Evolutionary conservation across 805 yeast species (phyloP), one percentile per base, ranked within the genome.

Genomic region (Debaryomyces prosopidis): DNA sequence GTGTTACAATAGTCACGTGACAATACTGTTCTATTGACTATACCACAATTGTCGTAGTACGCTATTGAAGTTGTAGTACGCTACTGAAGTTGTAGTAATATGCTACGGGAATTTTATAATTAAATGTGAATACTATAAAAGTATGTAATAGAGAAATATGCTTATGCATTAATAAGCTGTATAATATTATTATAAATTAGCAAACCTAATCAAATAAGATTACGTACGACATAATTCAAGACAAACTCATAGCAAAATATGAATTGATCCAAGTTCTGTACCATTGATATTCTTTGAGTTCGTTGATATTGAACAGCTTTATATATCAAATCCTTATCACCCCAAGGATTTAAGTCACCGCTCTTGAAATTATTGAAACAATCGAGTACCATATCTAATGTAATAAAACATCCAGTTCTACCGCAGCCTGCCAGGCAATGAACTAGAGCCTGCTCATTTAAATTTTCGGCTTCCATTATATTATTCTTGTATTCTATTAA

Each of bases 221-320:
- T 40, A 33, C 46, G 48, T 2, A 47, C 40, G 14, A 59, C 48
- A 43, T 62, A 66, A 36, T 57, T 44, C 14, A 66, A 44, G n/a
- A 79, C 59, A 10, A 81, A 70, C 49, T 89, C 94, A 62, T 89
- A 88, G 61, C 92, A 84, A 49, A 83, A 75, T 17, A 85, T 71
- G 53, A 78, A 87, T 63, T 88, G 96, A 47, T 85, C 81, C 47
- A 87, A 73, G 56, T 82, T 85, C 60, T 88, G 96, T 11, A 89
- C 96, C 94, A 88, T 88, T 4, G 90, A 82, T 19, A 88, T 73
- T 52, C 96, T 67, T 62, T 87, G 94, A 49, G 80, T 77, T 53
- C 96, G 73, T 56, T 88, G 81, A 42, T 73, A 76, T 52, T 84
- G 80, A 10, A 88, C 84, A 3, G 81, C 77, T 52, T 81, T 76